Evolutionary conservation across 495 filamentous ascomycete species (phyloP).

Genomic region (Hyaloscypha hepaticicola): DNA sequence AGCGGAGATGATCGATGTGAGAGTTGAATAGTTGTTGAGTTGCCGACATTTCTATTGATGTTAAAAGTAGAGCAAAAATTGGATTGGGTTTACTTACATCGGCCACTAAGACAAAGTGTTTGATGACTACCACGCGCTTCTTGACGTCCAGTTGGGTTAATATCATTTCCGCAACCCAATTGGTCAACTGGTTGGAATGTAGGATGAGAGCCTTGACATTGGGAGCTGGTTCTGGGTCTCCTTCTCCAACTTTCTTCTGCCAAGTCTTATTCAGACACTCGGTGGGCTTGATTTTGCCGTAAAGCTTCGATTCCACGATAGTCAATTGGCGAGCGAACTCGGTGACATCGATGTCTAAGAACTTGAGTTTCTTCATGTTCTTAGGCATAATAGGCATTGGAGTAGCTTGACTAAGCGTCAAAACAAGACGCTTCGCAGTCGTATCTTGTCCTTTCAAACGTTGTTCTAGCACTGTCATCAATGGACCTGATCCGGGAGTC

Average conservation of each 20-base stretch:
- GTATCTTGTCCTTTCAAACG: constrained; percentile 83
- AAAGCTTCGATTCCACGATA: constrained; percentile 92
- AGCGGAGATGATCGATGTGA: constrained; percentile 98
- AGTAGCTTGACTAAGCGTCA: constrained; percentile 73
- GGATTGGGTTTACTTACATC: constrained; percentile 61
- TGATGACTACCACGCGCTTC: constrained; percentile 95
- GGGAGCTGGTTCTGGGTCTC: constrained; percentile 83
- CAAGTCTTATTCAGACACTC: constrained; percentile 98
- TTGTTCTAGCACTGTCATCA: constrained; percentile 85
- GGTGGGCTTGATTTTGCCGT: constrained; percentile 90
- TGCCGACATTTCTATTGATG: constrained; percentile 77
- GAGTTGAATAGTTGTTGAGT: constrained; percentile 95
- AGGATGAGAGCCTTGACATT: constrained; percentile 96
- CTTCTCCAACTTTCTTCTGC: constrained; percentile 86
- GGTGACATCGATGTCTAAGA: constrained; percentile 91
- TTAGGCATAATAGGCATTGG: constrained; percentile 92
- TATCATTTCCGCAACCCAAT: constrained; percentile 99
- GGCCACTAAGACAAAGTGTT: constrained; percentile 94
- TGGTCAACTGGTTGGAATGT: constrained; percentile 97
- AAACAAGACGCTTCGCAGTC: constrained; percentile 80
- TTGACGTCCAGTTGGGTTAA: constrained; percentile 89
- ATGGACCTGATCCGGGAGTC: constrained; percentile 77
- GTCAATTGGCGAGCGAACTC: constrained; percentile 97
- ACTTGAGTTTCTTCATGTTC: constrained; percentile 99
- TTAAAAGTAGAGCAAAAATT: constrained; percentile 29